Evolutionary conservation across 2,329 filamentous ascomycete genomes (phyloP), one percentile per base, ranked within the genome.

Genomic region (Microcyclospora tardicrescens): DNA sequence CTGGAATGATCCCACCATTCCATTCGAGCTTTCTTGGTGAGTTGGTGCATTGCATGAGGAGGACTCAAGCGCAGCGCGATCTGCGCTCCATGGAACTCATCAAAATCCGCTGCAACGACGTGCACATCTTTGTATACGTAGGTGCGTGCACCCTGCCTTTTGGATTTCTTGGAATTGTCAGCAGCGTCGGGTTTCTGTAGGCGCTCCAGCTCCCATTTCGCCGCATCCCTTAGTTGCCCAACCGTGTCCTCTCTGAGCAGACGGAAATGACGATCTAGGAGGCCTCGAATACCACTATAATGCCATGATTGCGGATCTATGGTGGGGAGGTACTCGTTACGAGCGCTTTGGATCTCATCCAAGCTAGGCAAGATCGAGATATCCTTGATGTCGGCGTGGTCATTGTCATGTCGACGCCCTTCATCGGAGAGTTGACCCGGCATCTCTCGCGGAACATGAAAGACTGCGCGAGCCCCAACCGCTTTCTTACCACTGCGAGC

Each of bases 191-290:
- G 39, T 33, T 43, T 42, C 14, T 51, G 55, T 13, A 65, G 52
- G 2, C 45, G 43, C 3, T 65, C 52, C 9, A 68, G 52, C 35
- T 67, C 58, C 16, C 60, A 44, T 30, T 60, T 59, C 2, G 72
- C 63, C 2, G 63, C 63, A 45, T 74, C 67, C 29, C 69, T 61
- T 4, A 77, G 56, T 41, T 72, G 66, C 0, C 69, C 69, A 2
- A 75, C 58, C 0, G 66, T 72, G 44, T 77, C 72, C 51, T 75
- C 69, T 2, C 72, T 62, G 1, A 75, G 51, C 1, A 76, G 62
- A 12, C 73, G 64, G 35, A 77, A 77, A 38, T 75, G 66, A 39
- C 66, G 59, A 50, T 76, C 72, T 0, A 77, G 51, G 1, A 71
- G 61, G 2, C 71, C 69, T 4, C 52, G 54, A 10, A 69, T 61